A percentile compares a stretch with the other conserved stretches of the same genome.
Evolutionary conservation across 441 rosid species (phyloP).

Genomic region (Mallotus repandus): DNA sequence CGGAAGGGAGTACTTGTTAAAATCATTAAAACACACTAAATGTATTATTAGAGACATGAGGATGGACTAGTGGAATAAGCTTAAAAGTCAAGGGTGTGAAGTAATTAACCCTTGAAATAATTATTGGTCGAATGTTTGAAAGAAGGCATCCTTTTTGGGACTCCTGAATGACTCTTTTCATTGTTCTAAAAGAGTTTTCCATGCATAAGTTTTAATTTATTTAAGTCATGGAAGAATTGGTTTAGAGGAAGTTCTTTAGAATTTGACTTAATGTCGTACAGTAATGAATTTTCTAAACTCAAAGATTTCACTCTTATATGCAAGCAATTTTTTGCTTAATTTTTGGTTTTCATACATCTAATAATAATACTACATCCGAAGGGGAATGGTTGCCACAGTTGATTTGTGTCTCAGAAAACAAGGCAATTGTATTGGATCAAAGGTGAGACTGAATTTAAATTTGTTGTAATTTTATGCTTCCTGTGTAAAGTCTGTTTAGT

Average conservation of each 20-base stretch:
- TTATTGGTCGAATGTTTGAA: background rate
- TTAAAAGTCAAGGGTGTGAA: too few relatives aligned
- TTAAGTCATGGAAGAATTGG: too few relatives aligned
- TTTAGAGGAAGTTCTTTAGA: background rate
- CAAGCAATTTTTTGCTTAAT: background rate
- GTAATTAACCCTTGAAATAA: too few relatives aligned
- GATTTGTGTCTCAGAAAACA: background rate
- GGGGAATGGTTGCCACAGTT: background rate
- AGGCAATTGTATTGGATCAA: constrained; percentile 4
- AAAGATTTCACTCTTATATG: background rate
- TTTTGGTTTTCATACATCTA: background rate
- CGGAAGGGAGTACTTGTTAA: too few relatives aligned
- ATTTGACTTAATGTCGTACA: background rate
- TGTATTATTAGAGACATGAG: too few relatives aligned
- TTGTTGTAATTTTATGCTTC: background rate
- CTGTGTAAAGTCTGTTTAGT: background rate
- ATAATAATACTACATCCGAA: background rate
- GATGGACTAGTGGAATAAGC: too few relatives aligned
- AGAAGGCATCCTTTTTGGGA: background rate
- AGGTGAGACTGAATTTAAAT: constrained; percentile 8
- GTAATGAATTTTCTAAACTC: background rate
- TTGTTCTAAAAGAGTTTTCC: background rate
- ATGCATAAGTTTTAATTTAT: background rate
- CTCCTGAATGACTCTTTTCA: background rate
- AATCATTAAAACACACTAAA: too few relatives aligned